Base-by-base conservation (phyloP, 352 stramenopile species). In the Pythium coloratum region DNA sequence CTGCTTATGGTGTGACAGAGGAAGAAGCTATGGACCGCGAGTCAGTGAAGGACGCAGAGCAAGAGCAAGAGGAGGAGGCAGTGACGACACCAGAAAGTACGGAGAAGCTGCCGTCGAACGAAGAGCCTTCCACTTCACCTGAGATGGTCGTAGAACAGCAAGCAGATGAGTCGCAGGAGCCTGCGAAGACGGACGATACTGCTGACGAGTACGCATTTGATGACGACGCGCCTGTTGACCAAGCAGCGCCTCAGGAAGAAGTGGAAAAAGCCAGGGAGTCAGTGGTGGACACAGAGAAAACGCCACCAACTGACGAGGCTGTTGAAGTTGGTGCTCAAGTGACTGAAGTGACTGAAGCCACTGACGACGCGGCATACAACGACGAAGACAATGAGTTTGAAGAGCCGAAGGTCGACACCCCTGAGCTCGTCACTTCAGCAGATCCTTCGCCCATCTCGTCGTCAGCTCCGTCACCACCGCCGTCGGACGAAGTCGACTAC, bases 401-500 rank as follows among this genome's bases (percentile, higher is more conserved):
- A 2, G 58, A 71, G 10, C 14, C 34, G 5, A 54, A 32, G 44
- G 16, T 13, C 16, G 44, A 28, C 7, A n/a, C n/a, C 4, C 6
- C 20, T 9, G 42, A 26, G 47, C 44, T 28, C 10, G 44, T 28
- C 18, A 28, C 44, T 24, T 33, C 24, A 33, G 20, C 20, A 20
- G 47, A 33, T 6, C 20, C n/a, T 1, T 49, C 42, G 4, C 42
- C 42, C 16, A 54, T 30, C 2, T 30, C 47, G 6, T 54, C 47
- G 13, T 33, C 47, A 6, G 20, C 24, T 6, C 47, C 47, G 47
- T 54, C 47, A 2, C 47, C 47, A 64, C 24, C 40, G 14, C 5
- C 54, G 38, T 36, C 50, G n/a, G 71, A 53, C 8, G 69, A 77
- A 20, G 56, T 71, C 12, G 70, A 74, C 20, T 64, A 71, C 16